Evolutionary conservation across 805 yeast species (phyloP).

Genomic region (Metschnikowia cerradonensis): DNA sequence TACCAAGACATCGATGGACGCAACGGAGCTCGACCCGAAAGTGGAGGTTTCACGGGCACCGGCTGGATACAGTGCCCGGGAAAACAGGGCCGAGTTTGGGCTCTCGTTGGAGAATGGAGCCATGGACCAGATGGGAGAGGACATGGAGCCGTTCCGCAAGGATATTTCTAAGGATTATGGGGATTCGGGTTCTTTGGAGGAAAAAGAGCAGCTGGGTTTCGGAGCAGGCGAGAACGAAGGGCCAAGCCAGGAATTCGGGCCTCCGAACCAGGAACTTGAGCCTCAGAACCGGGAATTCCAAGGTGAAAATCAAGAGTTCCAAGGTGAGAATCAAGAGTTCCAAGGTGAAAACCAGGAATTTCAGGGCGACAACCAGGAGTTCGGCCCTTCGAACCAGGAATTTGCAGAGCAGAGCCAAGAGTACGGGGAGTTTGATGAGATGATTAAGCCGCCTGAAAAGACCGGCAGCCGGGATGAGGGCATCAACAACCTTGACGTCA

Average conservation of each 20-base stretch:
- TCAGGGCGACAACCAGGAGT: not conserved
- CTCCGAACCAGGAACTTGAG: not conserved
- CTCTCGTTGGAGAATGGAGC: not conserved
- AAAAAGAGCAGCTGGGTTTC: not conserved
- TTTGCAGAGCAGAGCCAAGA: not conserved
- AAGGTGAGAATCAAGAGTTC: not conserved
- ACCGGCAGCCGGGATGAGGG: not conserved
- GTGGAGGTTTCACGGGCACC: conserved; percentile 32
- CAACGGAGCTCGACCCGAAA: conserved; percentile 12
- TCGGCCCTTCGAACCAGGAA: not conserved
- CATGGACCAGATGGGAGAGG: not conserved
- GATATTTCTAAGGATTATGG: not conserved
- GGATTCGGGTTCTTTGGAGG: not conserved
- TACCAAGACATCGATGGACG: conserved; percentile 5
- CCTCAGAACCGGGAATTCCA: not conserved
- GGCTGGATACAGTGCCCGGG: conserved; percentile 33
- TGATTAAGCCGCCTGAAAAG: not conserved
- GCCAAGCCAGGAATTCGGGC: not conserved
- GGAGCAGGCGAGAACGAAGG: not conserved
- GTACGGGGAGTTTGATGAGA: conserved; percentile 6
- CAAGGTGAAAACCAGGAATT: not conserved
- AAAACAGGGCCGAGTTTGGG: not conserved
- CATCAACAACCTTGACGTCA: conserved; percentile 8
- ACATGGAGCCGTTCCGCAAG: not conserved
- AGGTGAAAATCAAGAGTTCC: not conserved